Conservation (phyloP, 2,329 filamentous ascomycete species). For the Drechslera avenae region DNA sequence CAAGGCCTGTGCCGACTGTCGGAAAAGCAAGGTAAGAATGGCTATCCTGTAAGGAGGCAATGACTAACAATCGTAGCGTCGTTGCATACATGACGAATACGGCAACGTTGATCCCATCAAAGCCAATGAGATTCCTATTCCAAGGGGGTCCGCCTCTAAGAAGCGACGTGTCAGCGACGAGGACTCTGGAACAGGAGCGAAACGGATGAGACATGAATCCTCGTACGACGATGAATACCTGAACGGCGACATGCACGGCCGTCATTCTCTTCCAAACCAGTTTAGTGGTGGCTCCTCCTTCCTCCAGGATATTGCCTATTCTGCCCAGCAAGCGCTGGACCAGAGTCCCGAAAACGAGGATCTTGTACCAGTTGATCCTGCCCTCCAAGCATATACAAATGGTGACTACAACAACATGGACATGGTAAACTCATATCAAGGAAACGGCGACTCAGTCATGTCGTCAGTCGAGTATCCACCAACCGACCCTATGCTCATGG, state of each 20-base stretch:
- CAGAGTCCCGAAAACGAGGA: constrained; percentile 29
- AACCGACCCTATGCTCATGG: constrained; percentile 22
- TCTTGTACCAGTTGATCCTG: constrained; percentile 37
- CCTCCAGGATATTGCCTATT: constrained; percentile 37
- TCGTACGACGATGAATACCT: constrained; percentile 29
- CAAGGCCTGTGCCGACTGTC: constrained; percentile 69
- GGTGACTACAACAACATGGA: constrained; percentile 21
- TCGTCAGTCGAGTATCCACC: constrained; percentile 42
- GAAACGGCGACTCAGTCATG: constrained; percentile 36
- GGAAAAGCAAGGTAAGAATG: constrained; percentile 67
- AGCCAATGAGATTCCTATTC: constrained; percentile 64
- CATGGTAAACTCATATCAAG: constrained; percentile 19
- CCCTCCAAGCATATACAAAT: constrained; percentile 31
- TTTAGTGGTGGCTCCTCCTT: constrained; percentile 25
- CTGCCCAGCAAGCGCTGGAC: constrained; percentile 36
- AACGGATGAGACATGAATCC: constrained; percentile 39
- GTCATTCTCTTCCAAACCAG: constrained; percentile 31
- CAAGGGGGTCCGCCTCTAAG: constrained; percentile 60
- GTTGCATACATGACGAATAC: constrained; percentile 69
- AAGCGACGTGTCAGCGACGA: constrained; percentile 56
- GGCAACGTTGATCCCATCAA: constrained; percentile 69
- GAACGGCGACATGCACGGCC: constrained; percentile 30
- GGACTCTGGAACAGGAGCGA: constrained; percentile 24
- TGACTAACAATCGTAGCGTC: constrained; percentile 55
- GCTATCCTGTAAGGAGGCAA: neutral